Evolutionary conservation across 345 rosid genomes (phyloP).

Genomic region (Brassica cretica): DNA sequence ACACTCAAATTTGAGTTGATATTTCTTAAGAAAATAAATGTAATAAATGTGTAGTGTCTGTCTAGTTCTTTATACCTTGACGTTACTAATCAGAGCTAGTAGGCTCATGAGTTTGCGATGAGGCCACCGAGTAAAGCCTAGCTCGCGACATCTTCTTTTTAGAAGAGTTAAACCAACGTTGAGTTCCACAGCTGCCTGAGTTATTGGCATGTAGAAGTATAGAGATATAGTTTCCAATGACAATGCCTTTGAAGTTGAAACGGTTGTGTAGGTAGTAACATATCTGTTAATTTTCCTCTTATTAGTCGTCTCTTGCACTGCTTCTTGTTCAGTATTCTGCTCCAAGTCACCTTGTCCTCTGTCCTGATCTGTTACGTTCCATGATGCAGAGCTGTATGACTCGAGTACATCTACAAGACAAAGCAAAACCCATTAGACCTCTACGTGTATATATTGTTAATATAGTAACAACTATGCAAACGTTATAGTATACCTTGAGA

Average conservation of each 20-base stretch:
- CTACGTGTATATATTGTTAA: neutral
- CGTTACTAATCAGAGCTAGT: constrained; percentile 52
- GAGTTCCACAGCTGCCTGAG: constrained; percentile 63
- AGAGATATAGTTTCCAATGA: constrained; percentile 44
- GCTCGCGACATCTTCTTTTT: constrained; percentile 70
- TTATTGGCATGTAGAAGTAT: constrained; percentile 70
- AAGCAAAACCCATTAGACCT: constrained; percentile 15
- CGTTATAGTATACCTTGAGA: constrained; percentile 38
- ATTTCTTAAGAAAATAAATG: neutral
- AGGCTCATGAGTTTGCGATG: constrained; percentile 72
- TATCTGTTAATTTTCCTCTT: constrained; percentile 19
- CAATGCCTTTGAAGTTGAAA: constrained; percentile 32
- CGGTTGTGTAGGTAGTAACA: neutral
- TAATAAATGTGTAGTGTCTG: neutral
- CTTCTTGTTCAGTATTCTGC: constrained; percentile 22
- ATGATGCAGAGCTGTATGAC: constrained; percentile 27
- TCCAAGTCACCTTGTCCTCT: constrained; percentile 31
- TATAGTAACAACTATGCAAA: neutral
- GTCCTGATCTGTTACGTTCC: constrained; percentile 40
- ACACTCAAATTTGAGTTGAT: neutral
- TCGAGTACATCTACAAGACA: constrained; percentile 29
- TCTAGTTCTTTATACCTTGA: constrained; percentile 43
- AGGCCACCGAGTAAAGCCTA: constrained; percentile 69
- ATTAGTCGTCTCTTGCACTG: constrained; percentile 16
- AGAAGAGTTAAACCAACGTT: constrained; percentile 66